Conservation (phyloP, 2,329 filamentous ascomycete species). For the Ciborinia camelliae region DNA sequence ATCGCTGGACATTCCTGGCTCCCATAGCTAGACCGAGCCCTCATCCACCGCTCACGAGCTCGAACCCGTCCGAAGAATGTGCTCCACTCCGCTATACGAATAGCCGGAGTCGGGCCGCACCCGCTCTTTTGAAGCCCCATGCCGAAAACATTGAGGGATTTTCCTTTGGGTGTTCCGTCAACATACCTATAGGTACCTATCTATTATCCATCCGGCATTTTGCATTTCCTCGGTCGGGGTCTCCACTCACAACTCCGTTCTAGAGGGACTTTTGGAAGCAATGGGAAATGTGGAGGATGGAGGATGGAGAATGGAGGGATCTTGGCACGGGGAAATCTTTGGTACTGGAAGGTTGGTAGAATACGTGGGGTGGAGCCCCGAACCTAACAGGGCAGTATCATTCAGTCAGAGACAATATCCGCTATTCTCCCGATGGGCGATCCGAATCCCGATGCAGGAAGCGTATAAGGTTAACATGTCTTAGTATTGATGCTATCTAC, state of each 20-base stretch:
- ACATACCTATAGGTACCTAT: too few species aligned
- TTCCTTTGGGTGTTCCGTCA: neutral
- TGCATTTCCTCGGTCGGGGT: neutral
- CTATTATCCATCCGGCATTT: conserved; percentile 10
- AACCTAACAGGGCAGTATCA: neutral
- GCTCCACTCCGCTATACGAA: conserved; percentile 10
- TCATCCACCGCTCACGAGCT: conserved; percentile 4
- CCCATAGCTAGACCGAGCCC: too few species aligned
- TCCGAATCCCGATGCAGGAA: neutral
- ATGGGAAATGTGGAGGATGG: conserved; percentile 11
- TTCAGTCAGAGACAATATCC: neutral
- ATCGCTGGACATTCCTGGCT: neutral
- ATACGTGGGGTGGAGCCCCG: neutral
- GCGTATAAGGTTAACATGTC: conserved; percentile 6
- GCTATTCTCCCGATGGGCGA: neutral
- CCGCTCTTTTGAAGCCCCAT: neutral
- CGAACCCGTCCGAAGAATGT: conserved; percentile 2
- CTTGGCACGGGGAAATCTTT: conserved; percentile 3
- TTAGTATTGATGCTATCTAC: conserved; percentile 3
- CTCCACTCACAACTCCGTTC: neutral
- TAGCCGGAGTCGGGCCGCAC: conserved; percentile 2
- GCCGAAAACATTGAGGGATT: conserved; percentile 5
- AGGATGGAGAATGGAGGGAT: conserved; percentile 13
- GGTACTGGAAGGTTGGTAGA: neutral
- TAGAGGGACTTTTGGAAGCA: neutral